A percentile compares a stretch with the other conserved stretches of the same genome.
These are phyloP conservation scores for Acephala macrosclerotiorum DNA, from an alignment of 2,329 filamentous ascomycete genomes.

Conservation along the genomic window DNA sequence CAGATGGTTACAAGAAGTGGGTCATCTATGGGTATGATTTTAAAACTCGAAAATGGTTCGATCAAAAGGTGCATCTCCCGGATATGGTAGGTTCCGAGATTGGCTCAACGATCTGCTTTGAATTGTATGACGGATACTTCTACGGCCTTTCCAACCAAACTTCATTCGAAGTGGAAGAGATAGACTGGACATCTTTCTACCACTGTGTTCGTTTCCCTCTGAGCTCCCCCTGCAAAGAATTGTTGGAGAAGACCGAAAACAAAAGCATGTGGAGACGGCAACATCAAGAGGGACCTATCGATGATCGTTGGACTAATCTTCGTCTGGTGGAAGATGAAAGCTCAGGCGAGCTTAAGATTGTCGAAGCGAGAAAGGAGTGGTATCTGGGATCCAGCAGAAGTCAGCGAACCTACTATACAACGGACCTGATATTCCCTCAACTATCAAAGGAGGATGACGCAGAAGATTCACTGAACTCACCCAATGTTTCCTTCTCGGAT, in stretches of 20 bases:
- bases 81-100: conserved; percentile 70
- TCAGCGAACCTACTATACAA: conserved; percentile 71
- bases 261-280: conserved; percentile 68
- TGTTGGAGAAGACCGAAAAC: conserved; percentile 53
- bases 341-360: conserved; percentile 64
- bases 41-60: conserved; percentile 47
- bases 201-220: conserved; percentile 70
- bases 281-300: conserved; percentile 73
- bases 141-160: conserved; percentile 75
- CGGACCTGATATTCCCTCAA: conserved; percentile 54
- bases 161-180: conserved; percentile 66
- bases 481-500: not conserved
- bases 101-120: conserved; percentile 74
- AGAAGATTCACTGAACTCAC: conserved; percentile 9
- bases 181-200: conserved; percentile 75
- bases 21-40: conserved; percentile 62
- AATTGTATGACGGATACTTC: conserved; percentile 69
- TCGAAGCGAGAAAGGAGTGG: conserved; percentile 77
- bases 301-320: conserved; percentile 77
- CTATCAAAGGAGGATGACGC: conserved; percentile 19
- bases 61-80: conserved; percentile 57
- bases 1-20: conserved; percentile 69
- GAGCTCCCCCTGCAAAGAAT: conserved; percentile 48
- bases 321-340: conserved; percentile 66
- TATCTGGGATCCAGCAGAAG: conserved; percentile 61